A percentile compares a stretch with the other conserved stretches of the same genome.
These are phyloP conservation scores for Flammula alnicola DNA, from an alignment of 1,284 basidiomycete species.

Conservation along the genomic window DNA sequence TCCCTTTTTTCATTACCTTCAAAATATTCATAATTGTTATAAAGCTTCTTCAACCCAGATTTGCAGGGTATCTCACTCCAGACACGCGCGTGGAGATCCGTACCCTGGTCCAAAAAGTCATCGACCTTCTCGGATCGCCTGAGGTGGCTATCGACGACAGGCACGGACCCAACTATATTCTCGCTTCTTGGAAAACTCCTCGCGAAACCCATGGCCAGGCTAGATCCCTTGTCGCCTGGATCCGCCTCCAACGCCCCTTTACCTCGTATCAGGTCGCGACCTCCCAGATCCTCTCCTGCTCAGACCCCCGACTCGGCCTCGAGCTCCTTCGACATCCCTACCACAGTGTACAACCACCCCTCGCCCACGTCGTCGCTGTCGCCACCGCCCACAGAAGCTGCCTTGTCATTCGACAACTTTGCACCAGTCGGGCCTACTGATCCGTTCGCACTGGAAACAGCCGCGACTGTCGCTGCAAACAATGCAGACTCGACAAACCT, in stretches of 20 bases:
- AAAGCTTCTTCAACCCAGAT: conserved; percentile 76
- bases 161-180: conserved; percentile 77
- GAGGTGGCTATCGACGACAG: conserved; percentile 76
- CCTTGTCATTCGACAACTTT: conserved; percentile 55
- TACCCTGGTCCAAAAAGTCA: conserved; percentile 61
- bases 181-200: conserved; percentile 74
- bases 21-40: background rate
- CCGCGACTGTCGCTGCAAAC: conserved; percentile 6
- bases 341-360: conserved; percentile 32
- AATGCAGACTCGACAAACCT: conserved; percentile 6
- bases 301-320: conserved; percentile 15
- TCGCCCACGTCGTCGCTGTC: conserved; percentile 46
- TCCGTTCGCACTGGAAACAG: conserved; percentile 36
- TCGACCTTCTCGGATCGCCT: conserved; percentile 65
- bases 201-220: conserved; percentile 54
- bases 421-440: conserved; percentile 43
- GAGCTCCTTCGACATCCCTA: conserved; percentile 21
- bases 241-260: conserved; percentile 20
- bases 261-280: conserved; percentile 23
- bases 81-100: conserved; percentile 67
- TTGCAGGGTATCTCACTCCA: conserved; percentile 56
- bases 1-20: background rate
- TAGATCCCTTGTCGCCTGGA: conserved; percentile 39
- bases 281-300: conserved; percentile 14
- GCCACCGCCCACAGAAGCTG: conserved; percentile 43